These are phyloP conservation scores for Exophiala sp. DNA, from an alignment of 2,329 filamentous ascomycete genomes.

Conservation along the genomic window DNA sequence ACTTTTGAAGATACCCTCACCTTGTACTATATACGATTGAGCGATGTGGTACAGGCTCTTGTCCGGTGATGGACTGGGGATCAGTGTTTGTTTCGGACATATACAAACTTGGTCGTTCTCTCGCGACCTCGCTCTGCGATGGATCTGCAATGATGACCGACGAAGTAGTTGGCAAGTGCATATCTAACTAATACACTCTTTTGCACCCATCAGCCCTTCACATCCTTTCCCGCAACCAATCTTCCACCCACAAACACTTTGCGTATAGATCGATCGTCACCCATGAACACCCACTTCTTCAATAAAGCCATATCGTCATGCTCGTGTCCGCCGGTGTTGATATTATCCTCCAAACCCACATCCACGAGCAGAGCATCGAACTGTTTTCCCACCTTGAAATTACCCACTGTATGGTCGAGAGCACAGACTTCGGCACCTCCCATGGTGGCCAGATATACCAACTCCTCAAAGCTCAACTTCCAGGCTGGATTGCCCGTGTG, in stretches of 20 bases:
- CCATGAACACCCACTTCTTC: conserved; percentile 64
- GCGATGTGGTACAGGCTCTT: conserved; percentile 10
- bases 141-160: too few species aligned
- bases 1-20: conserved; percentile 8
- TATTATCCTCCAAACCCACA: conserved; percentile 32
- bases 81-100: not conserved
- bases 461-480: conserved; percentile 47
- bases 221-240: too few species aligned
- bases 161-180: not conserved
- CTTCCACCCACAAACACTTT: conserved; percentile 53
- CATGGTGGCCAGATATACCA: conserved; percentile 59
- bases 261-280: conserved; percentile 60
- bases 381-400: conserved; percentile 33
- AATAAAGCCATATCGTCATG: conserved; percentile 48
- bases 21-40: conserved; percentile 13
- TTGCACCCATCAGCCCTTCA: not conserved
- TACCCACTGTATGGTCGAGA: conserved; percentile 42
- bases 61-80: not conserved
- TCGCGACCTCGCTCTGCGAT: too few species aligned
- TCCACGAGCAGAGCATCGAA: conserved; percentile 32
- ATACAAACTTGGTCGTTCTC: not conserved
- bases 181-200: conserved; percentile 9
- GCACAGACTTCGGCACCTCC: conserved; percentile 60
- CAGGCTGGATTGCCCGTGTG: conserved; percentile 38
- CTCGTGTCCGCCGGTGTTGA: conserved; percentile 56